Conservation (phyloP, 2,329 filamentous ascomycete species). For the Arthrinium phaeospermum region DNA sequence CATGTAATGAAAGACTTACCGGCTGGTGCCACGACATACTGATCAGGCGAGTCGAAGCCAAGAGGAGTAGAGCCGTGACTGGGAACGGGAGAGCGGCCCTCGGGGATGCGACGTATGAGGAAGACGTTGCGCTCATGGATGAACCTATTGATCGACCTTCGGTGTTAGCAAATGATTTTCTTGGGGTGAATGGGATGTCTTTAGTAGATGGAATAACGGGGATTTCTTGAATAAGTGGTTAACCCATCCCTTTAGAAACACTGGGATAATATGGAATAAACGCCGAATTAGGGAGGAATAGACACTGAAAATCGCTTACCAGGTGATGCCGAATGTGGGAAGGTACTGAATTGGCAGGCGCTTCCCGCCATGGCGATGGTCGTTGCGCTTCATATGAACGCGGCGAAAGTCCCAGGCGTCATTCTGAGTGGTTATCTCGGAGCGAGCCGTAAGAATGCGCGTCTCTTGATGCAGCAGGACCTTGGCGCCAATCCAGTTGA, state of each 20-base stretch:
- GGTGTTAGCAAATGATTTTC: no score
- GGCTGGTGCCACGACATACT: conserved; percentile 41
- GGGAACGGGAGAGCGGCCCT: background rate
- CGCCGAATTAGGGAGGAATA: no score
- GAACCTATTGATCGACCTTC: conserved; percentile 38
- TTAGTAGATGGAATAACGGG: no score
- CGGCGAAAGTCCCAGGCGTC: conserved; percentile 40
- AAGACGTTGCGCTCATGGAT: conserved; percentile 40
- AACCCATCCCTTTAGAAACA: no score
- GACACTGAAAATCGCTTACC: conserved; percentile 14
- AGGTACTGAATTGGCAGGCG: conserved; percentile 44
- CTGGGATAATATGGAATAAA: no score
- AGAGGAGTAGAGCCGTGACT: conserved; percentile 23
- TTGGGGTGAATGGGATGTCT: no score
- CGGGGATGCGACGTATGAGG: conserved; percentile 41
- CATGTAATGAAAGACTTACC: conserved; percentile 30
- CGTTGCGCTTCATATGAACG: conserved; percentile 35
- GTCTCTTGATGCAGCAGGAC: conserved; percentile 39
- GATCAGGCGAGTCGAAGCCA: conserved; percentile 34
- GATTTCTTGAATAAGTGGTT: no score
- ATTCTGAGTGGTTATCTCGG: conserved; percentile 38
- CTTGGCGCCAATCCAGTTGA: conserved; percentile 45
- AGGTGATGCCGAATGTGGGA: conserved; percentile 44
- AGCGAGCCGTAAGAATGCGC: conserved; percentile 42
- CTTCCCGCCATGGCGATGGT: conserved; percentile 41